Evolutionary conservation across 768 basidiomycete species (phyloP).

Genomic region (Kwoniella shandongensis): DNA sequence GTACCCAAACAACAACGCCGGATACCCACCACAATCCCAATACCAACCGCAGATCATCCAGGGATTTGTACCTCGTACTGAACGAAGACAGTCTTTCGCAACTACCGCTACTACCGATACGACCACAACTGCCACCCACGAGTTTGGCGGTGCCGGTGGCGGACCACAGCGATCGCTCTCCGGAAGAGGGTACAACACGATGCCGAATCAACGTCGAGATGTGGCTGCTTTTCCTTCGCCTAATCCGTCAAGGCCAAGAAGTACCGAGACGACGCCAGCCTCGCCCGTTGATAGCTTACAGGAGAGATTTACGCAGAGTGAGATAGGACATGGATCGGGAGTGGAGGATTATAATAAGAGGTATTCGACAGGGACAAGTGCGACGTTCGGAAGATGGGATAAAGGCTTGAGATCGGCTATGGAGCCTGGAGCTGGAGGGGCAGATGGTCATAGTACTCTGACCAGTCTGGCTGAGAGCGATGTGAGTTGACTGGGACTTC

Average conservation of each 20-base stretch:
- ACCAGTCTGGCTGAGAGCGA: slow-evolving; percentile 10
- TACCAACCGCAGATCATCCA: slow-evolving; percentile 17
- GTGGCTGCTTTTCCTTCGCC: slow-evolving; percentile 27
- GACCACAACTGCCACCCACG: slow-evolving; percentile 27
- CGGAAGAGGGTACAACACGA: slow-evolving; percentile 24
- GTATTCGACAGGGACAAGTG: slow-evolving; percentile 24
- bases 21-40: not conserved
- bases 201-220: slow-evolving; percentile 15
- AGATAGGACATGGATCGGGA: slow-evolving; percentile 22
- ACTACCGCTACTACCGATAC: slow-evolving; percentile 27
- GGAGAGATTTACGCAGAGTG: slow-evolving; percentile 19
- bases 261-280: slow-evolving; percentile 3
- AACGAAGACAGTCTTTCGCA: slow-evolving; percentile 25
- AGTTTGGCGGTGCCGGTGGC: slow-evolving; percentile 18
- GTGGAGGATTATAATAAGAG: slow-evolving; percentile 2
- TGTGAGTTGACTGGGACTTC: slow-evolving; percentile 4
- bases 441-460: not conserved
- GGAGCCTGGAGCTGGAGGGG: slow-evolving; percentile 2
- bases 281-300: not conserved
- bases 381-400: slow-evolving; percentile 39
- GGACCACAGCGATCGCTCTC: slow-evolving; percentile 1
- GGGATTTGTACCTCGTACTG: slow-evolving; percentile 25
- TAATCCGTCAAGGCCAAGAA: slow-evolving; percentile 18
- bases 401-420: slow-evolving; percentile 16
- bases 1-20: not conserved